A percentile compares a stretch with the other conserved stretches of the same genome.
These are phyloP conservation scores for Fusarium lateritium DNA, from an alignment of 2,329 filamentous ascomycete species.

Conservation along the genomic window DNA sequence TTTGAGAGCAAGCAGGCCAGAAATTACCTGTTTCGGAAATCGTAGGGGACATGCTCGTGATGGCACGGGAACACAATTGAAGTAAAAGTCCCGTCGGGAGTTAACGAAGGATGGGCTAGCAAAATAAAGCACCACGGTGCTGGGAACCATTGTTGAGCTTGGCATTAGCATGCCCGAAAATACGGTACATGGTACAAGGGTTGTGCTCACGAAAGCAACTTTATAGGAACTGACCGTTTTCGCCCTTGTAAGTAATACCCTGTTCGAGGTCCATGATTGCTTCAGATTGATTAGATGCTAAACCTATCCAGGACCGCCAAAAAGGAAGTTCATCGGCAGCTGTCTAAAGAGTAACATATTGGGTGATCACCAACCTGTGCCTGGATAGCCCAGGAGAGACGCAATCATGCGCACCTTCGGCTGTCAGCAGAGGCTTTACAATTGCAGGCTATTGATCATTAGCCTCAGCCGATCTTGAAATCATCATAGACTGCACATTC, in stretches of 20 bases:
- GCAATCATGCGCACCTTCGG: neutral
- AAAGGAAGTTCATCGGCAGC: neutral
- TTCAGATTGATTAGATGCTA: conserved; percentile 21
- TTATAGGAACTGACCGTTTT: neutral
- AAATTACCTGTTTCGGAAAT: neutral
- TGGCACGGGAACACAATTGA: neutral
- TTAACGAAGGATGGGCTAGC: conserved; percentile 9
- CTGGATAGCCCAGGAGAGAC: neutral
- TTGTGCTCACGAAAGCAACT: neutral
- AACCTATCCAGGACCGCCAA: conserved; percentile 1
- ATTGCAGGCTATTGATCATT: conserved; percentile 6
- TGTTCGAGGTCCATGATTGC: conserved; percentile 16
- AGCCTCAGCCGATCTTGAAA: conserved; percentile 2
- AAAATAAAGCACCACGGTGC: conserved; percentile 4
- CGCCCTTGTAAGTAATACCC: conserved; percentile 7
- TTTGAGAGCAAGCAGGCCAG: neutral
- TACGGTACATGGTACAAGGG: conserved; percentile 1
- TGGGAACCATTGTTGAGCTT: conserved; percentile 18
- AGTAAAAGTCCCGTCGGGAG: neutral
- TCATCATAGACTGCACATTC: neutral
- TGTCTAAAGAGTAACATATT: conserved; percentile 1
- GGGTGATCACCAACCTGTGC: conserved; percentile 1
- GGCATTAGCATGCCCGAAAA: conserved; percentile 2
- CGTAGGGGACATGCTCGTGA: neutral
- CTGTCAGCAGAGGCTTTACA: conserved; percentile 2